Evolutionary conservation across 192 early-diverging fungal genomes (phyloP).

Genomic region (Coemansia sp.): DNA sequence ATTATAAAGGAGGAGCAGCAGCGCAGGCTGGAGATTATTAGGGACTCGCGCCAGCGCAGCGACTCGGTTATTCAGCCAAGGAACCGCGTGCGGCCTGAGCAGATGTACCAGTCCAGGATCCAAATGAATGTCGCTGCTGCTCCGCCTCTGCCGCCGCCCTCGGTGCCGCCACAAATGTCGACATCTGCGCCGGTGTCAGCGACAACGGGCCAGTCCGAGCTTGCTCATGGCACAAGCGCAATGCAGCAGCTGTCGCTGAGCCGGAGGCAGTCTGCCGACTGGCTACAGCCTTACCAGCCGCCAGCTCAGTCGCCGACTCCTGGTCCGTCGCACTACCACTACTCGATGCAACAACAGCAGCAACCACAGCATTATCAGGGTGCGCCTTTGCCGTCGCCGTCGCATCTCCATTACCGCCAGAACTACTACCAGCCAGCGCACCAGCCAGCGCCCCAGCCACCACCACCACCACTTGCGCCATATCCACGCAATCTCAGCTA

Average conservation of each 20-base stretch:
- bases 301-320: conserved; percentile 8
- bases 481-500: background rate
- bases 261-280: conserved; percentile 15
- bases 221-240: background rate
- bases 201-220: background rate
- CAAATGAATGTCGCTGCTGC: background rate
- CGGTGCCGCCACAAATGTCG: background rate
- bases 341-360: conserved; percentile 10
- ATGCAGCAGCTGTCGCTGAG: background rate
- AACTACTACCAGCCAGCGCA: background rate
- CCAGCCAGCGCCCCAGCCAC: background rate
- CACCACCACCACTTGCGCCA: background rate
- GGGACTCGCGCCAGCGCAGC: conserved; percentile 31
- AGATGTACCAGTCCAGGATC: conserved; percentile 10
- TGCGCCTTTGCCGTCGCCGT: background rate
- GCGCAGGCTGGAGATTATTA: conserved; percentile 32
- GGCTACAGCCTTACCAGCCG: background rate
- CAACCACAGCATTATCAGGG: conserved; percentile 14
- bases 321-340: conserved; percentile 10
- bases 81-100: conserved; percentile 6
- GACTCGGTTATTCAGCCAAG: conserved; percentile 20
- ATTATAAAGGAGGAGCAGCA: conserved; percentile 40
- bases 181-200: conserved; percentile 9
- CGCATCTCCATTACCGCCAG: conserved; percentile 15
- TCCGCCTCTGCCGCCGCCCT: background rate